Evolutionary conservation across 2,329 filamentous ascomycete genomes (phyloP).

Genomic region (Hymenoscyphus fructigenus): DNA sequence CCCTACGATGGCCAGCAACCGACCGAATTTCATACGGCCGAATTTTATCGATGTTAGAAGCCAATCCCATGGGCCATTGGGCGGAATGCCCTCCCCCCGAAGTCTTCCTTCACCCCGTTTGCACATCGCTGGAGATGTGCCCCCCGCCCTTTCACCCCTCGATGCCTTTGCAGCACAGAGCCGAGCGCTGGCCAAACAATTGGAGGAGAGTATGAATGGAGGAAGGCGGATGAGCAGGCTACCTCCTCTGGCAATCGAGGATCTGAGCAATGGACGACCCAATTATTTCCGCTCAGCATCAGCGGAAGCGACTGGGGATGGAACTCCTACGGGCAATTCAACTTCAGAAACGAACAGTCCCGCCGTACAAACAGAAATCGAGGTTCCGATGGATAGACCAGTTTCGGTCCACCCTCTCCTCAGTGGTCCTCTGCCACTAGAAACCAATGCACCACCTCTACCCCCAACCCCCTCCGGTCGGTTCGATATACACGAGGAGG

Average conservation of each 20-base stretch:
- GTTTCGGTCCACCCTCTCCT: constrained; percentile 74
- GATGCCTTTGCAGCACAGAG: constrained; percentile 95
- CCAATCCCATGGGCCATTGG: constrained; percentile 30
- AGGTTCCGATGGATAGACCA: constrained; percentile 55
- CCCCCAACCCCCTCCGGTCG: constrained; percentile 7
- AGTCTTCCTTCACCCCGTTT: constrained; percentile 62
- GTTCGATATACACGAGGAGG: constrained; percentile 27
- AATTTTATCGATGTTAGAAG: constrained; percentile 35
- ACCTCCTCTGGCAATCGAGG: constrained; percentile 77
- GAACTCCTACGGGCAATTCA: constrained; percentile 29
- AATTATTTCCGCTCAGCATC: constrained; percentile 79
- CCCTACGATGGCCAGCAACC: constrained; percentile 30
- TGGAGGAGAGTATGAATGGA: constrained; percentile 76
- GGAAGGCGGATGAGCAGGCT: constrained; percentile 82
- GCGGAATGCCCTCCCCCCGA: constrained; percentile 28
- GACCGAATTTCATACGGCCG: constrained; percentile 21
- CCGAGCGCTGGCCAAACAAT: constrained; percentile 79
- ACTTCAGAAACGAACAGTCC: constrained; percentile 39
- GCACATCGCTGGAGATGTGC: constrained; percentile 76
- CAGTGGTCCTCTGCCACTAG: constrained; percentile 44
- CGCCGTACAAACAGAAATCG: constrained; percentile 54
- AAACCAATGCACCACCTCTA: constrained; percentile 8
- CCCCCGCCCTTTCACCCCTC: constrained; percentile 87
- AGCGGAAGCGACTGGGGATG: constrained; percentile 46
- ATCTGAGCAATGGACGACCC: constrained; percentile 73